Conservation (phyloP, 208 protist genomes). For the Leishmania tarentolae region DNA sequence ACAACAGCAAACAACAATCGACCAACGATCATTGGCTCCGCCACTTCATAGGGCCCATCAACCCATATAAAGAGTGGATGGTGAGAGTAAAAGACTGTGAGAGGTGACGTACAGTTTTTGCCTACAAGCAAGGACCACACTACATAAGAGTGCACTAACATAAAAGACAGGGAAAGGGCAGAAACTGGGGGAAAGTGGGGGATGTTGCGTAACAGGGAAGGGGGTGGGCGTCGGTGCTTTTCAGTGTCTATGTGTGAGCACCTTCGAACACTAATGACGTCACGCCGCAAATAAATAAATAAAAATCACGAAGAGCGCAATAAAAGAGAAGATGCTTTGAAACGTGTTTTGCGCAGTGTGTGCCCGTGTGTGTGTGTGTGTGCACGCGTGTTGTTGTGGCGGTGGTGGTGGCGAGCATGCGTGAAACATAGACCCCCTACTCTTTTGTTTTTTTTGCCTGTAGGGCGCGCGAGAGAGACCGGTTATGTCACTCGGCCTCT, state of each 20-base stretch:
- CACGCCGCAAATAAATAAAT: neutral
- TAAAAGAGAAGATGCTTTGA: neutral
- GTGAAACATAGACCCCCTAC: neutral
- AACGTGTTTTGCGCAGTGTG: neutral
- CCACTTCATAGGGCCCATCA: neutral
- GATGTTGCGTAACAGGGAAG: neutral
- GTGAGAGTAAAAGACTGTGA: neutral
- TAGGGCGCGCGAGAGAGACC: neutral
- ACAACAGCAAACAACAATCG: neutral
- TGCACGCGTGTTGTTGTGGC: no score
- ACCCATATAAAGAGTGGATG: neutral
- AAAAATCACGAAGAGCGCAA: neutral
- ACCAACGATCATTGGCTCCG: neutral
- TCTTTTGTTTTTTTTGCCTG: neutral
- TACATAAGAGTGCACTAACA: slow-evolving; percentile 10
- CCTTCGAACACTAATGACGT: neutral
- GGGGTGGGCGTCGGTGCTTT: neutral
- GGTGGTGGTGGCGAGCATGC: neutral
- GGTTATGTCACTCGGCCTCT: neutral
- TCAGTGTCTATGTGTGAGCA: neutral
- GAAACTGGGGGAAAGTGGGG: neutral
- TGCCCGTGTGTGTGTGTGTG: neutral
- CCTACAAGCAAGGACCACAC: neutral
- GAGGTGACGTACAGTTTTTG: neutral
- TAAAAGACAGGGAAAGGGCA: slow-evolving; percentile 2